Conservation (phyloP, 805 yeast species). For the Kuraishia ogatae region DNA sequence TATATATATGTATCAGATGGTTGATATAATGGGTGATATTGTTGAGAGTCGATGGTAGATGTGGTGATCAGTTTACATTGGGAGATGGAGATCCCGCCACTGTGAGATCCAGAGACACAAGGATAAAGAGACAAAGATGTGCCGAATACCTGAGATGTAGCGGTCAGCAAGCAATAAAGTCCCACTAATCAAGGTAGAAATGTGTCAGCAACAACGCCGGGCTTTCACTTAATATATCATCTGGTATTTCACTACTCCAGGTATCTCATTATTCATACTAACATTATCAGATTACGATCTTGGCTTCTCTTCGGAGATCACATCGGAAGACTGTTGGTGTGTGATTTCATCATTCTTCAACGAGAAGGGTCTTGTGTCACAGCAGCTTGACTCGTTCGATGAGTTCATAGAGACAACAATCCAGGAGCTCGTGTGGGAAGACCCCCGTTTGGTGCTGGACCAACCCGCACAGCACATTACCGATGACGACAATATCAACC, state of each 20-base stretch:
- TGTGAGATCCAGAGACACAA: too few species aligned
- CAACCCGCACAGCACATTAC: slow-evolving; percentile 97
- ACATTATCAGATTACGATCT: slow-evolving; percentile 1
- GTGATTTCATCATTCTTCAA: slow-evolving; percentile 94
- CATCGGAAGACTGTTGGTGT: slow-evolving; percentile 99
- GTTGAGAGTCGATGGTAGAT: not conserved
- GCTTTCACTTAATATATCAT: too few species aligned
- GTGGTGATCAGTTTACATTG: too few species aligned
- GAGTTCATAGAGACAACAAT: slow-evolving; percentile 95
- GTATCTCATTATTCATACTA: not conserved
- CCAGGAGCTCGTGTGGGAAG: slow-evolving; percentile 96
- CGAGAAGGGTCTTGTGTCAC: slow-evolving; percentile 95
- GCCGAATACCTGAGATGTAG: too few species aligned
- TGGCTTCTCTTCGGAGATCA: slow-evolving; percentile 31
- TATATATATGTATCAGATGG: too few species aligned
- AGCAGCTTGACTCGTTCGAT: slow-evolving; percentile 96
- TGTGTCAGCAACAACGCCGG: too few species aligned
- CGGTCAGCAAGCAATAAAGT: too few species aligned
- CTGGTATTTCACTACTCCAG: too few species aligned
- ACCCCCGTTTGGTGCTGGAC: slow-evolving; percentile 85
- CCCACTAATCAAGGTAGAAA: too few species aligned
- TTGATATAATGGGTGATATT: not conserved
- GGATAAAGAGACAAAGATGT: too few species aligned
- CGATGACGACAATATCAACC: slow-evolving; percentile 81
- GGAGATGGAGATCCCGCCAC: too few species aligned